Evolutionary conservation across 805 yeast species (phyloP).

Genomic region (Tetrapisispora phaffii): DNA sequence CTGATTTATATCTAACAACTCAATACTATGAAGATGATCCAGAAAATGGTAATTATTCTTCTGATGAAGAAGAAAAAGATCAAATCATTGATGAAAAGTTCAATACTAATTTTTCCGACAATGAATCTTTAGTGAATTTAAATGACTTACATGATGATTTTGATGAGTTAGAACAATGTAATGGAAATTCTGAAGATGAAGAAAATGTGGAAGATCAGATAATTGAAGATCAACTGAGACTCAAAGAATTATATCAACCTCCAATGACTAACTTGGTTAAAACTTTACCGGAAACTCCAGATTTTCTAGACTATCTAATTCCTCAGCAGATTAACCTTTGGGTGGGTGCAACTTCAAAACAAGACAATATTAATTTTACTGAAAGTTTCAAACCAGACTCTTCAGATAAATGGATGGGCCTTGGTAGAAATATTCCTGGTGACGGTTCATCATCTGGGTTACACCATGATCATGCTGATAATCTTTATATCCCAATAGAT

Average conservation of each 20-base stretch:
- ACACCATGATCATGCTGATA: slow-evolving; percentile 77
- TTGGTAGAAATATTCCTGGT: slow-evolving; percentile 50
- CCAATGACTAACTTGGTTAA: slow-evolving; percentile 43
- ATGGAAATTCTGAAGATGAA: slow-evolving; percentile 6
- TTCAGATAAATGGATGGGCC: slow-evolving; percentile 26
- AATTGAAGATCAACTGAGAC: slow-evolving; percentile 33
- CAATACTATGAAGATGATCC: slow-evolving; percentile 46
- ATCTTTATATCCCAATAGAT: slow-evolving; percentile 49
- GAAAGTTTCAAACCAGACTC: slow-evolving; percentile 14
- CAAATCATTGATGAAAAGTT: slow-evolving; percentile 12
- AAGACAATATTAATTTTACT: slow-evolving; percentile 7
- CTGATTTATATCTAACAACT: slow-evolving; percentile 52
- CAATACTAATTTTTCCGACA: slow-evolving; percentile 12
- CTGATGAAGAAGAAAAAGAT: slow-evolving; percentile 15
- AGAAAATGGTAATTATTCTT: slow-evolving; percentile 15
- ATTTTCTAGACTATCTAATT: slow-evolving; percentile 33
- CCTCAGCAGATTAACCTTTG: slow-evolving; percentile 71
- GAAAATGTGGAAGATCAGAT: slow-evolving; percentile 14
- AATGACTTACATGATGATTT: slow-evolving; percentile 21
- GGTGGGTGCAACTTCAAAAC: slow-evolving; percentile 43
- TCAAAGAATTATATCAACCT: slow-evolving; percentile 46
- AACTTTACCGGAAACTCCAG: slow-evolving; percentile 35
- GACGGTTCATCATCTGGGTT: slow-evolving; percentile 60
- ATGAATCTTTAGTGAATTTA: slow-evolving; percentile 13
- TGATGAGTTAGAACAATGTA: slow-evolving; percentile 16